A percentile compares a stretch with the other conserved stretches of the same genome.
Conservation (phyloP, 2,329 filamentous ascomycete species). For the Venturia oleaginea region DNA sequence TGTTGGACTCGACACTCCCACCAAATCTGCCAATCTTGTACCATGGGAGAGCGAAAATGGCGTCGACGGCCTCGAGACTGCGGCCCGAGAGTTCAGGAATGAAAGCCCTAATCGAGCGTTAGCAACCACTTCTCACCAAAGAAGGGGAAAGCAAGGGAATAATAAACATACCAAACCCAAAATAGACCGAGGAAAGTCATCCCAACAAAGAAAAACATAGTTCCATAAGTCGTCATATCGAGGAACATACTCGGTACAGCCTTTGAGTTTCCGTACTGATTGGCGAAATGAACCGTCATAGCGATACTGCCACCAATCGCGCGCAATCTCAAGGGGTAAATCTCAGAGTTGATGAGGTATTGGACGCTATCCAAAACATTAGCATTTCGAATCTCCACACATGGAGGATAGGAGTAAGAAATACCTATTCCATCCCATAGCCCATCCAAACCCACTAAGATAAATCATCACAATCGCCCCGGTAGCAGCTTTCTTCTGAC, state of each 20-base stretch:
- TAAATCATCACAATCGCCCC: constrained; percentile 62
- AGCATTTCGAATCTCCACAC: not conserved
- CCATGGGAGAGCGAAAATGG: constrained; percentile 64
- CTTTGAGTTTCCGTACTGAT: constrained; percentile 69
- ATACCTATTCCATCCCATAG: constrained; percentile 18
- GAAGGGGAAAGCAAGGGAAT: too few relatives aligned
- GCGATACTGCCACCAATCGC: constrained; percentile 61
- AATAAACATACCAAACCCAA: constrained; percentile 50
- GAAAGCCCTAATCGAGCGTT: constrained; percentile 35
- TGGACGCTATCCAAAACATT: constrained; percentile 62
- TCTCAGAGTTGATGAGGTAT: constrained; percentile 68
- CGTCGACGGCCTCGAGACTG: constrained; percentile 59
- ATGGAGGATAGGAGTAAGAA: not conserved
- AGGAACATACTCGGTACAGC: constrained; percentile 70
- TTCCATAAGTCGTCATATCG: constrained; percentile 46
- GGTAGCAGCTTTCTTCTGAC: constrained; percentile 49
- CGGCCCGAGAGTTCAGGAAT: constrained; percentile 63
- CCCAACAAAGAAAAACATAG: constrained; percentile 67
- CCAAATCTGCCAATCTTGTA: constrained; percentile 55
- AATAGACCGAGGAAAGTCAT: constrained; percentile 58
- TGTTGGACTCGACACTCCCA: constrained; percentile 16
- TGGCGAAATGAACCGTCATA: constrained; percentile 72
- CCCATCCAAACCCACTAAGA: constrained; percentile 31
- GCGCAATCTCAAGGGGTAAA: constrained; percentile 67
- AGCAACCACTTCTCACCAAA: not conserved